Conservation (phyloP, 768 basidiomycete species). For the Kwoniella bestiolae region DNA sequence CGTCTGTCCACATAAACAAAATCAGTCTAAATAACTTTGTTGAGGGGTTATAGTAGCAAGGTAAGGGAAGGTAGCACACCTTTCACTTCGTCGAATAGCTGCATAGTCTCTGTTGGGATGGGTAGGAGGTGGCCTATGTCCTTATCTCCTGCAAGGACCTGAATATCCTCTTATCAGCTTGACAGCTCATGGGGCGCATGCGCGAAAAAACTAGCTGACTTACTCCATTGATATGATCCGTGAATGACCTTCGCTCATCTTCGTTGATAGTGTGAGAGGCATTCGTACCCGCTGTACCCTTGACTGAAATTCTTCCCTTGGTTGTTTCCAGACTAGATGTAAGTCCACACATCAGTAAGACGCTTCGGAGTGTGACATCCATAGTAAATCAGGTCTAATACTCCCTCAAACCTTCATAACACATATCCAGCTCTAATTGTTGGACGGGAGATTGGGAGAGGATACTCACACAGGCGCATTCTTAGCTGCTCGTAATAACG, state of each 20-base stretch:
- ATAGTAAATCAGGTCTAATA: no score
- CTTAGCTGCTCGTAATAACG: slow-evolving; percentile 39
- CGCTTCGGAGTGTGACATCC: no score
- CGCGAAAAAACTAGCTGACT: slow-evolving; percentile 41
- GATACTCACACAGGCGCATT: slow-evolving; percentile 43
- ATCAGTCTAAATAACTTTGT: not conserved
- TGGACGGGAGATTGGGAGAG: no score
- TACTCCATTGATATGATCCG: slow-evolving; percentile 96
- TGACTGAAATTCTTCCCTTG: slow-evolving; percentile 85
- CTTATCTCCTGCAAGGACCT: slow-evolving; percentile 89
- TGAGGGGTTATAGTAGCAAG: not conserved
- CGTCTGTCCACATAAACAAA: no score
- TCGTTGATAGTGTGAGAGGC: slow-evolving; percentile 97
- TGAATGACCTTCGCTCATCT: slow-evolving; percentile 92
- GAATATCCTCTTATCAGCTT: not conserved
- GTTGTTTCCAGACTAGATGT: slow-evolving; percentile 47
- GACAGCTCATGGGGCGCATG: not conserved
- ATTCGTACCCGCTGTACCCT: slow-evolving; percentile 86
- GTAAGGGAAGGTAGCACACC: slow-evolving; percentile 49
- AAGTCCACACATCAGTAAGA: not conserved
- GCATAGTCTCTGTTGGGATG: slow-evolving; percentile 96
- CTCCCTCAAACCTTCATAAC: no score
- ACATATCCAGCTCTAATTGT: no score
- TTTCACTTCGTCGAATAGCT: slow-evolving; percentile 93
- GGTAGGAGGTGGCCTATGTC: slow-evolving; percentile 82